Percentiles rank a stretch among this genome's conserved stretches.
These are phyloP conservation scores for Coniochaeta prunicola DNA, from an alignment of 2,329 filamentous ascomycete genomes.

Conservation along the genomic window DNA sequence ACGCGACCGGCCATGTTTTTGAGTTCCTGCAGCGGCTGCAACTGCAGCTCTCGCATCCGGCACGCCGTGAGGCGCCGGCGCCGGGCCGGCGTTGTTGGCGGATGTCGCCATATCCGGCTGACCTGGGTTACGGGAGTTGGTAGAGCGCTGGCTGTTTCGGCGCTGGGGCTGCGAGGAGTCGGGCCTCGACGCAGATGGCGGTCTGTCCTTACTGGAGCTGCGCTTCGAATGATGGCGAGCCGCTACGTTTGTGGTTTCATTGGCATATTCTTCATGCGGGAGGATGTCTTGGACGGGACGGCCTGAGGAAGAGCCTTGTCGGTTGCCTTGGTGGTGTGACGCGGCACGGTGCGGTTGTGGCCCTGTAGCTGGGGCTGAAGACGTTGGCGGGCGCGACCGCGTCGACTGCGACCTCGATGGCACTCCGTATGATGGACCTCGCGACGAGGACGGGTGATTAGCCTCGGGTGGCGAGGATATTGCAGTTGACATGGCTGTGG, in stretches of 20 bases:
- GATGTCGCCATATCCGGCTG: constrained; percentile 42
- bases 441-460: constrained; percentile 20
- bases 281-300: constrained; percentile 35
- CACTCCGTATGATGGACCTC: constrained; percentile 17
- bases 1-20: constrained; percentile 48
- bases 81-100: constrained; percentile 45
- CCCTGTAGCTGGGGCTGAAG: constrained; percentile 12
- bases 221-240: constrained; percentile 42
- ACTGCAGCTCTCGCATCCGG: constrained; percentile 37
- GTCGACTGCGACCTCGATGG: constrained; percentile 27
- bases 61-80: constrained; percentile 40
- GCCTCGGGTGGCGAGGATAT: constrained; percentile 23
- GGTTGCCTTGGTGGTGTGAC: constrained; percentile 15
- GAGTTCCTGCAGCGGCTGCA: constrained; percentile 14
- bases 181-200: constrained; percentile 35
- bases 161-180: constrained; percentile 24
- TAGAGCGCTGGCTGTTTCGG: constrained; percentile 18
- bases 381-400: constrained; percentile 23
- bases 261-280: constrained; percentile 59
- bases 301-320: constrained; percentile 26
- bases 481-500: constrained; percentile 25
- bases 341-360: constrained; percentile 14
- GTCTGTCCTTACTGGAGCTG: constrained; percentile 58
- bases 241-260: constrained; percentile 56
- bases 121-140: not conserved